Evolutionary conservation across 108 stramenopile genomes (phyloP).

Genomic region (Parietichytrium sp.): DNA sequence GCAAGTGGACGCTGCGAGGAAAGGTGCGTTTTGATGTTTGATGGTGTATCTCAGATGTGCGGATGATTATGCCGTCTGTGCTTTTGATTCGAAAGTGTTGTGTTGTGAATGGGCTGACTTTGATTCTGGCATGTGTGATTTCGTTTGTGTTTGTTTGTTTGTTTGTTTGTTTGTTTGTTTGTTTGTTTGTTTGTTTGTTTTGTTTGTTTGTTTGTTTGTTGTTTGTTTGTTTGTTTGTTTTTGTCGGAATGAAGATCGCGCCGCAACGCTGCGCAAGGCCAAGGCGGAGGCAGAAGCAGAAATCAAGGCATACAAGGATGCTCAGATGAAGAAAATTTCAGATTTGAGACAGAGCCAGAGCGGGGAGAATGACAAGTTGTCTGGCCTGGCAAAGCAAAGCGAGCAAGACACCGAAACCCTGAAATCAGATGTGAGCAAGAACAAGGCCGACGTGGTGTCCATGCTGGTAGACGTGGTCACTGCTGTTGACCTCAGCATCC

Average conservation of each 20-base stretch:
- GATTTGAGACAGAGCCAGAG: neutral
- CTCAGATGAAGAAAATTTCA: constrained; percentile 19
- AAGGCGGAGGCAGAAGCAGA: constrained; percentile 11
- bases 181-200: too few species aligned
- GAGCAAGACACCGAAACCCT: neutral
- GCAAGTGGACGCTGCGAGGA: constrained; percentile 26
- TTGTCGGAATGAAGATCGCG: too few species aligned
- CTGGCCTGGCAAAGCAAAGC: neutral
- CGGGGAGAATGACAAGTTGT: neutral
- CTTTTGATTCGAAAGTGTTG: too few species aligned
- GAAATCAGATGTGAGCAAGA: neutral
- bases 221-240: too few species aligned
- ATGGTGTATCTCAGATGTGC: too few species aligned
- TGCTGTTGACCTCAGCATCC: neutral
- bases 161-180: too few species aligned
- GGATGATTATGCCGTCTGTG: too few species aligned
- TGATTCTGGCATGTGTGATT: too few species aligned
- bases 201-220: too few species aligned
- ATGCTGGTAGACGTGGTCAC: constrained; percentile 7
- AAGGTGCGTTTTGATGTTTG: too few species aligned
- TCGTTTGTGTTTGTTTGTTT: too few species aligned
- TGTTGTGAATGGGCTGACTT: too few species aligned
- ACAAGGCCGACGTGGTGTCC: neutral
- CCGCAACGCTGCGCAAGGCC: constrained; percentile 14
- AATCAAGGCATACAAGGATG: constrained; percentile 24